These are phyloP conservation scores for Abrus pulchellus DNA, from an alignment of 306 rosid species.

Conservation along the genomic window DNA sequence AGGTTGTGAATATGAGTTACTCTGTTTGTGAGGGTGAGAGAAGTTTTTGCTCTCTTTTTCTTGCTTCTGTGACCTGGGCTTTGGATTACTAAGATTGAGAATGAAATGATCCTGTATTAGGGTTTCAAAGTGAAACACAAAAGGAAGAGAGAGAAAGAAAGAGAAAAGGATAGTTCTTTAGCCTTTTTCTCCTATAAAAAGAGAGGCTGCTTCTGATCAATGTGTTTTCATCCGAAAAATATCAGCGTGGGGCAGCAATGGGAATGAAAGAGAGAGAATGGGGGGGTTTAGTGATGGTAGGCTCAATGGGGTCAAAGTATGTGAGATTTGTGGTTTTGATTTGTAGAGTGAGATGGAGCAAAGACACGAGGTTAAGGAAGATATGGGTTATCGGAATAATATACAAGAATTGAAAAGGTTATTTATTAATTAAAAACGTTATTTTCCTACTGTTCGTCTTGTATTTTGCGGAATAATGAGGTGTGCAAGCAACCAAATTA, in stretches of 20 bases:
- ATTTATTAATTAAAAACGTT: conserved; percentile 9
- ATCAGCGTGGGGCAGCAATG: conserved; percentile 63
- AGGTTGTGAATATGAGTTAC: conserved; percentile 23
- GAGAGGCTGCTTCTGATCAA: conserved; percentile 54
- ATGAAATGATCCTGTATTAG: conserved; percentile 44
- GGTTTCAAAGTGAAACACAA: conserved; percentile 52
- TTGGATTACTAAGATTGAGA: conserved; percentile 19
- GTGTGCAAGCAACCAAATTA: conserved; percentile 72
- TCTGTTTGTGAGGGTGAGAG: conserved; percentile 18
- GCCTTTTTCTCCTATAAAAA: conserved; percentile 51
- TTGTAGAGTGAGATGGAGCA: not conserved
- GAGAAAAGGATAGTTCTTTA: conserved; percentile 46
- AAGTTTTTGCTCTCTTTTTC: not conserved
- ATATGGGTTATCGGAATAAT: too few relatives aligned
- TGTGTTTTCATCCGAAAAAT: conserved; percentile 59
- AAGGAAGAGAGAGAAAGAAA: conserved; percentile 23
- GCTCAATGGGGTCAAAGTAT: conserved; percentile 58
- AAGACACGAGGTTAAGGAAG: too few relatives aligned
- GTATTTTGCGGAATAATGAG: conserved; percentile 49
- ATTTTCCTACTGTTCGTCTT: conserved; percentile 7
- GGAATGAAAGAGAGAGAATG: conserved; percentile 29
- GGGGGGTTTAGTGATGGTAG: conserved; percentile 4
- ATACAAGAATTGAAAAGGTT: not conserved
- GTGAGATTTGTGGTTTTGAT: conserved; percentile 62
- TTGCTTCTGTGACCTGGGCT: conserved; percentile 17